These are phyloP conservation scores for Colletotrichum lentis DNA, from an alignment of 2,329 filamentous ascomycete genomes.

Conservation along the genomic window DNA sequence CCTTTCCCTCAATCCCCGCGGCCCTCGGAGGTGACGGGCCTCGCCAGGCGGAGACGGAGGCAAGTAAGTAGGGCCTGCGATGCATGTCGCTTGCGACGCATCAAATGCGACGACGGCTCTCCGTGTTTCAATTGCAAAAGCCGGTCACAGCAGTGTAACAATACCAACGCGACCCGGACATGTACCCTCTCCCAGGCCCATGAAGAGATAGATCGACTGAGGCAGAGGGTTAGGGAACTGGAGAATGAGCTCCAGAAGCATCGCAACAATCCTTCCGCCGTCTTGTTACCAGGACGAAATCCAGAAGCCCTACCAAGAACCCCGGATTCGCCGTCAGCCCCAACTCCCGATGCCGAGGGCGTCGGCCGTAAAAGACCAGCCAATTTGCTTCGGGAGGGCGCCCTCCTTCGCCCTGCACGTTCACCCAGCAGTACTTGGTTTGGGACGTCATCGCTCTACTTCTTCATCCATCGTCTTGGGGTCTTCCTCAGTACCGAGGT, in stretches of 20 bases:
- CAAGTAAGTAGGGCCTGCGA: constrained; percentile 48
- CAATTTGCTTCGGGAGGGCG: constrained; percentile 48
- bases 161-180: constrained; percentile 44
- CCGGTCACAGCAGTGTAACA: constrained; percentile 49
- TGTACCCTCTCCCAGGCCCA: constrained; percentile 44
- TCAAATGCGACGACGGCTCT: constrained; percentile 52
- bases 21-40: not conserved
- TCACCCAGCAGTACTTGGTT: constrained; percentile 50
- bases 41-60: constrained; percentile 27
- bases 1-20: not conserved
- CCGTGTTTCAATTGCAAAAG: constrained; percentile 52
- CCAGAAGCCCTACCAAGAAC: not conserved
- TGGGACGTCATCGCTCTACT: constrained; percentile 53
- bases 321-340: constrained; percentile 22
- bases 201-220: constrained; percentile 50
- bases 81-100: constrained; percentile 52
- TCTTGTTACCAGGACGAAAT: not conserved
- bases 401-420: constrained; percentile 47
- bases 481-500: constrained; percentile 47
- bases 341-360: not conserved
- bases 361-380: not conserved
- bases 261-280: not conserved
- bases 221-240: constrained; percentile 45
- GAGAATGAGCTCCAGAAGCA: constrained; percentile 42
- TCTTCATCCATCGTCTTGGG: constrained; percentile 52